Evolutionary conservation across 2,329 filamentous ascomycete species (phyloP).

Genomic region (Colletotrichum magnum): DNA sequence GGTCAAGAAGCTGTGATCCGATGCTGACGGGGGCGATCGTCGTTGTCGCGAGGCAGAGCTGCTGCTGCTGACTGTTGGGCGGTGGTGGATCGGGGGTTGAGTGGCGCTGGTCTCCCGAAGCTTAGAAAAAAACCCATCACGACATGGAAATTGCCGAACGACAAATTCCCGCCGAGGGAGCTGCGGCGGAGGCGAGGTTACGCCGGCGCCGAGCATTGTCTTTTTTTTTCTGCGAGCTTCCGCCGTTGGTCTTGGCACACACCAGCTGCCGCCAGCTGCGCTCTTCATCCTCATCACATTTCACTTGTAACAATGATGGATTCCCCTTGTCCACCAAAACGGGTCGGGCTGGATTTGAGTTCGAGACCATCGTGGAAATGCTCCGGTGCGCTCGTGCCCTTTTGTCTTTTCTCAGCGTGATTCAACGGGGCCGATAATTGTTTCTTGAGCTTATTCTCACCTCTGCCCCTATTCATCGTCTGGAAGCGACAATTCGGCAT

Average conservation of each 20-base stretch:
- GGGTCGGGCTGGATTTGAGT: slow-evolving; percentile 16
- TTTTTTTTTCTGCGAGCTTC: not conserved
- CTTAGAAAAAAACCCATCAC: slow-evolving; percentile 34
- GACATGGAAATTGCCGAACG: slow-evolving; percentile 34
- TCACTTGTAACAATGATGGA: not conserved
- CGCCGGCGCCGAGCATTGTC: slow-evolving; percentile 21
- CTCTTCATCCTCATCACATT: not conserved
- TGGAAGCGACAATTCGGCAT: not conserved
- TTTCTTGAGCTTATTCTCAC: slow-evolving; percentile 12
- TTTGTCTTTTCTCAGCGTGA: not conserved
- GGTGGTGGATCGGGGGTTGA: slow-evolving; percentile 5
- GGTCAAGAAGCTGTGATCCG: slow-evolving; percentile 1
- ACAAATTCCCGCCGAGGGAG: slow-evolving; percentile 34
- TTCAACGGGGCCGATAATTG: not conserved
- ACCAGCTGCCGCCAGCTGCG: not conserved
- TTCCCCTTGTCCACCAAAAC: slow-evolving; percentile 3
- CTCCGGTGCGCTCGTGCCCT: slow-evolving; percentile 26
- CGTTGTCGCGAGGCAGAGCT: too few species aligned
- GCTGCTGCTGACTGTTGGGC: too few species aligned
- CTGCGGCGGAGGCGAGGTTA: slow-evolving; percentile 15
- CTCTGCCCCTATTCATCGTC: not conserved
- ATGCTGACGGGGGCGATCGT: slow-evolving; percentile 9
- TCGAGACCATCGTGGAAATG: slow-evolving; percentile 22
- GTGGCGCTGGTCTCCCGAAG: slow-evolving; percentile 1
- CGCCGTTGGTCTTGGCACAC: too few species aligned